These are phyloP conservation scores for Primulina eburnea DNA, from an alignment of 257 asterid species.

Conservation along the genomic window DNA sequence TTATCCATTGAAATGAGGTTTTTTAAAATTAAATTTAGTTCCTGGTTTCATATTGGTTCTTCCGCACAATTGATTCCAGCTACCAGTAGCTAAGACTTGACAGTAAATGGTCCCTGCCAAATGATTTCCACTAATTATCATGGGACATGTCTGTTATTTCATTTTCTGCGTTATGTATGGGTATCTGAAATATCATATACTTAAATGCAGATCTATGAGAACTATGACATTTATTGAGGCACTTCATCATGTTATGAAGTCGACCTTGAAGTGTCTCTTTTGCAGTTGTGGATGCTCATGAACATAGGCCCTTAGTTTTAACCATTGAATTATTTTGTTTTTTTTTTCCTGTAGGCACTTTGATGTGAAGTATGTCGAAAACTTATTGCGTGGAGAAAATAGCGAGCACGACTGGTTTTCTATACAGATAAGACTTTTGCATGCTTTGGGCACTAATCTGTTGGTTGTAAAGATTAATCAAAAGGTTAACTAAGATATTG, in stretches of 20 bases:
- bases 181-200: neutral
- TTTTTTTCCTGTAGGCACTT: conserved; percentile 50
- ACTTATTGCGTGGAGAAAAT: conserved; percentile 35
- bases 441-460: conserved; percentile 35
- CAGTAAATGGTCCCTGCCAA: neutral
- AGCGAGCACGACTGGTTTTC: conserved; percentile 46
- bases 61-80: too few relatives aligned
- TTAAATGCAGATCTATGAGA: conserved; percentile 13
- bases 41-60: neutral
- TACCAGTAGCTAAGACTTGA: too few relatives aligned
- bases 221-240: conserved; percentile 10
- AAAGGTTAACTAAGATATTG: conserved; percentile 39
- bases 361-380: conserved; percentile 42
- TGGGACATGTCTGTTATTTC: conserved; percentile 1
- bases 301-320: conserved; percentile 24
- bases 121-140: conserved; percentile 8
- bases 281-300: conserved; percentile 8
- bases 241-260: neutral
- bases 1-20: conserved; percentile 3
- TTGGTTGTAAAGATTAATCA: conserved; percentile 57
- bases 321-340: conserved; percentile 26
- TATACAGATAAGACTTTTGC: conserved; percentile 51
- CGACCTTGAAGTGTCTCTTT: conserved; percentile 13
- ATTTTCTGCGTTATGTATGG: neutral
- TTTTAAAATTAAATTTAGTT: neutral